Evolutionary conservation across 345 rosid genomes (phyloP), one percentile per base, ranked within the genome.

Genomic region (Rubroshorea leprosula): DNA sequence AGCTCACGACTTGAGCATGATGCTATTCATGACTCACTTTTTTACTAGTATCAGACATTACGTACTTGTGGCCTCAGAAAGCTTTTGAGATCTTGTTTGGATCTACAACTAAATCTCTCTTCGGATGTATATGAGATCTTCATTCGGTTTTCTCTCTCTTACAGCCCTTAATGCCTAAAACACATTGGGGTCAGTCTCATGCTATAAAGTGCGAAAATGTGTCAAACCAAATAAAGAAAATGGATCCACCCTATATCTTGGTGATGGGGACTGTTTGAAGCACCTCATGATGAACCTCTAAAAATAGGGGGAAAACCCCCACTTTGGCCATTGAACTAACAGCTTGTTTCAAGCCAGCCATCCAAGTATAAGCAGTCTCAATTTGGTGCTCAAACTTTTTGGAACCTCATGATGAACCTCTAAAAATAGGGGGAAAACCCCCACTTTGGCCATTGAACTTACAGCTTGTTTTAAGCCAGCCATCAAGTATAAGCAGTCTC

Each of bases 51-150:
- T 55, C 60, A 76, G 85, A 71, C 75, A 73, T 76, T 74, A 75
- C 82, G 86, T 88, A 75, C 71, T 70, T 49, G 72, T 69, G 58
- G 63, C 25, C 59, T 64, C 27, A 68, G 69, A 88, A 85, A 80
- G 86, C 58, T 73, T 53, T 49, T 23, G 72, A 78, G 89, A 89
- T 89, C 68, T 74, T 73, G 72, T 5, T 78, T 75, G 76, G 84
- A 83, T 88, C 82, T 39, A 72, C 76, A 72, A 53, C 65, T 75
- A 6, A 35, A 73, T 60, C 73, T 70, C 76, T 62, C 76, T 64
- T 69, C 62, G 59, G 41, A 65, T 35, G 41, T 13, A 35, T 35
- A 55, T 31, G 17, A n/a, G 61, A 67, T 58, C 70, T 65, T 47
- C 29, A 29, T 53, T 58, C 21, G 51, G 55, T 22, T 45, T 16